Percentiles rank a stretch among this genome's conserved stretches.
Evolutionary conservation across 208 protist species (phyloP).

Genomic region (Porcisia hertigi): DNA sequence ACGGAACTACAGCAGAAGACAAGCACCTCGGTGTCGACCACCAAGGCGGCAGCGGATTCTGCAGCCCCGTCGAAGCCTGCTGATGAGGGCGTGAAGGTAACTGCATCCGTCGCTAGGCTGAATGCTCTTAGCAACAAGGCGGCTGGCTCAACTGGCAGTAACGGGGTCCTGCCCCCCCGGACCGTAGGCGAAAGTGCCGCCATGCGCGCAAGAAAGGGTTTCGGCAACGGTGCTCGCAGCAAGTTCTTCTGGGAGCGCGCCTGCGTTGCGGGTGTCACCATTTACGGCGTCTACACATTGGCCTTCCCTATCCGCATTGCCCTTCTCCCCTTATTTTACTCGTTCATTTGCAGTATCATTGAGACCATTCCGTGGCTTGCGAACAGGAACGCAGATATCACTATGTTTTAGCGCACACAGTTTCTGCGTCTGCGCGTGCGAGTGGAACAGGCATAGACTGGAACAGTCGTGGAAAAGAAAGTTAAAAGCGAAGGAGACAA

Average conservation of each 20-base stretch:
- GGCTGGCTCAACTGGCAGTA: slow-evolving; percentile 8
- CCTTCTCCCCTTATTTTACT: slow-evolving; percentile 72
- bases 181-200: slow-evolving; percentile 20
- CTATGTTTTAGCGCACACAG: slow-evolving; percentile 9
- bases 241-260: slow-evolving; percentile 83
- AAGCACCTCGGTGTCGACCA: slow-evolving; percentile 6
- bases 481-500: background rate
- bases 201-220: slow-evolving; percentile 34
- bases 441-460: background rate
- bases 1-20: background rate
- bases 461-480: background rate
- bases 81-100: slow-evolving; percentile 43
- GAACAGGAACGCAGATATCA: slow-evolving; percentile 41
- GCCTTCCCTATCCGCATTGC: slow-evolving; percentile 83
- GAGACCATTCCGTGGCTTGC: slow-evolving; percentile 76
- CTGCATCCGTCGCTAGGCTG: slow-evolving; percentile 55
- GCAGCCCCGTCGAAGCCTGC: background rate
- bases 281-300: slow-evolving; percentile 76
- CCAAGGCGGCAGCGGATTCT: background rate
- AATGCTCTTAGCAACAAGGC: slow-evolving; percentile 44
- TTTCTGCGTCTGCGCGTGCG: background rate
- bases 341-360: slow-evolving; percentile 54
- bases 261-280: slow-evolving; percentile 41
- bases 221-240: slow-evolving; percentile 35
- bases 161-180: slow-evolving; percentile 10